phyloP scores from a whole-genome alignment of 495 filamentous ascomycete genomes.

The Beverwykella pulmonaria region DNA sequence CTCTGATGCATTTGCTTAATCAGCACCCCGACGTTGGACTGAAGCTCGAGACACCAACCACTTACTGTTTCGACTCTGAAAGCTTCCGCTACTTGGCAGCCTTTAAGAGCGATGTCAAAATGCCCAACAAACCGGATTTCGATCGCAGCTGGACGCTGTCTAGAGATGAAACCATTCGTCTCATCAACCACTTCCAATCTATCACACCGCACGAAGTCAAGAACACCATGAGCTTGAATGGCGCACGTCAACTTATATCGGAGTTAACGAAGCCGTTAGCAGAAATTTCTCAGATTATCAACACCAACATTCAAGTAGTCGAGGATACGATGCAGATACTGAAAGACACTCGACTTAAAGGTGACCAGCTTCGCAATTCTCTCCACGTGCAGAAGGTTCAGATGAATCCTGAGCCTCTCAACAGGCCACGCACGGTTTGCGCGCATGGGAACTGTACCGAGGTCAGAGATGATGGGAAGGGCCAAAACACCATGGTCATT shows the following conservation, averaged over 20 bases:
- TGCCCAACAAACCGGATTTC: constrained; percentile 45
- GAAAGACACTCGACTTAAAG: not conserved
- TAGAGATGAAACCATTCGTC: not conserved
- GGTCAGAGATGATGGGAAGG: constrained; percentile 4
- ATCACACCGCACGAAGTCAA: constrained; percentile 43
- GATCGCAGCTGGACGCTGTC: constrained; percentile 45
- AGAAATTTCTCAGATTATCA: constrained; percentile 45
- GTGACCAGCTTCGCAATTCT: not conserved
- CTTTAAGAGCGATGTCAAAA: constrained; percentile 41
- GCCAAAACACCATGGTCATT: not conserved
- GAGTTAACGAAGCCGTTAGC: constrained; percentile 48
- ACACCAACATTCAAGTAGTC: not conserved
- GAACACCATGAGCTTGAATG: constrained; percentile 49
- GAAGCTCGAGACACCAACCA: constrained; percentile 31
- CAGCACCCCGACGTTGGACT: constrained; percentile 40
- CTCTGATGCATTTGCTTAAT: constrained; percentile 42
- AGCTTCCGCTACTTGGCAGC: constrained; percentile 53
- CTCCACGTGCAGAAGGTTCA: too few species aligned
- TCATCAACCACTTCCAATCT: constrained; percentile 32
- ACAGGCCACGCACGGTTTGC: too few species aligned
- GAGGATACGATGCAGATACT: not conserved
- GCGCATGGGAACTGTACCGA: not conserved
- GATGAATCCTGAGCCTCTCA: too few species aligned
- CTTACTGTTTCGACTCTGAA: constrained; percentile 54
- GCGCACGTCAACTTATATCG: constrained; percentile 44